Evolutionary conservation across 805 yeast genomes (phyloP).

Genomic region (Clavispora asparagi): DNA sequence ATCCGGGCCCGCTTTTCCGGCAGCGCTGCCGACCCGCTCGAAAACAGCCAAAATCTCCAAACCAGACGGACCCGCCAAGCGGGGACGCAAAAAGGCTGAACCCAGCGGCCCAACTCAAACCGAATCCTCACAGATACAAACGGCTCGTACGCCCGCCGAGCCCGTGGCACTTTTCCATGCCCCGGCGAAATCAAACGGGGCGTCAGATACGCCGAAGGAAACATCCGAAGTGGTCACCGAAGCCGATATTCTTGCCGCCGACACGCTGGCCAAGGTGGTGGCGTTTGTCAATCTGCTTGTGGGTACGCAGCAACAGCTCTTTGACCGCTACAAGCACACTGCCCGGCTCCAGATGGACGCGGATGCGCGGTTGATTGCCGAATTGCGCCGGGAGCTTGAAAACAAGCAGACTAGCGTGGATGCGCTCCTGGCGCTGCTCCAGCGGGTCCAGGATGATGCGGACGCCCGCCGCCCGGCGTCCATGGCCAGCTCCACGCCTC

Average conservation of each 20-base stretch:
- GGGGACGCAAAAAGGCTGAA: neutral
- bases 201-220: no score
- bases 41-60: neutral
- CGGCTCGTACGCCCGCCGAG: no score
- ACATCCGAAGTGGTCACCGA: constrained; percentile 14
- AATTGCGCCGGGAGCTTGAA: constrained; percentile 19
- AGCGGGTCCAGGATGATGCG: constrained; percentile 5
- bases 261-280: constrained; percentile 22
- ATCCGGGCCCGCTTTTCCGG: neutral
- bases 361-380: constrained; percentile 19
- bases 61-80: neutral
- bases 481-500: constrained; percentile 8
- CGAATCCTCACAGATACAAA: no score
- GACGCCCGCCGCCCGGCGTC: constrained; percentile 3
- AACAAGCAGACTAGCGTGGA: constrained; percentile 27
- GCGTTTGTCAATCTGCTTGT: constrained; percentile 26
- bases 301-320: constrained; percentile 25
- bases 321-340: constrained; percentile 21
- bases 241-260: constrained; percentile 25
- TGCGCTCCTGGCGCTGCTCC: constrained; percentile 15
- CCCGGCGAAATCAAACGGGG: no score
- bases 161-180: no score
- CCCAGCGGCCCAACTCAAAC: neutral
- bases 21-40: neutral
- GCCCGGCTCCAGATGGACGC: constrained; percentile 12